Conservation (phyloP, 140 eudicot genomes). For the Senecio squalidus region DNA sequence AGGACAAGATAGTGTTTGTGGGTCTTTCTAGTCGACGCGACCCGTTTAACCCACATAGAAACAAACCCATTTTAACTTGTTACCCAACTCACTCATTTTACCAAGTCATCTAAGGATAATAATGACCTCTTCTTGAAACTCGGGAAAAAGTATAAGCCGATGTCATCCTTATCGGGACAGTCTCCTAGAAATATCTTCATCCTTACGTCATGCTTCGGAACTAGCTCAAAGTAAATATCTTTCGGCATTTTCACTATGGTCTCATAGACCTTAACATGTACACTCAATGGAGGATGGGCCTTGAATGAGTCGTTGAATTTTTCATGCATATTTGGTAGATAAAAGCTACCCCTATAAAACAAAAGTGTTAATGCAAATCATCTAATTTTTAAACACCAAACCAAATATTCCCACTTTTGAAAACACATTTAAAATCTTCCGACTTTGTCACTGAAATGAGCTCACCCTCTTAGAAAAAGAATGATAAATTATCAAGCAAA, state of each 20-base stretch:
- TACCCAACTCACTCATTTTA: background rate
- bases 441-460: background rate
- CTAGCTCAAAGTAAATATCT: constrained; percentile 43
- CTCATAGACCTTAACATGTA: constrained; percentile 40
- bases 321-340: constrained; percentile 15
- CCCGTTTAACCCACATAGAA: too few relatives aligned
- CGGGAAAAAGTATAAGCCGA: constrained; percentile 60
- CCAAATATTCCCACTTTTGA: background rate
- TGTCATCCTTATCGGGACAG: constrained; percentile 46
- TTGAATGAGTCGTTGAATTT: constrained; percentile 23
- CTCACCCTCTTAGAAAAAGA: background rate
- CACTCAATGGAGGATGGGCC: constrained; percentile 53
- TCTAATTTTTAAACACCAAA: background rate
- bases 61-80: background rate
- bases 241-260: constrained; percentile 43
- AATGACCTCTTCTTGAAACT: constrained; percentile 31
- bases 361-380: constrained; percentile 2
- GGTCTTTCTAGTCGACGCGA: too few relatives aligned
- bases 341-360: constrained; percentile 51
- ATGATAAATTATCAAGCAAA: background rate
- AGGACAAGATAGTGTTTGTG: too few relatives aligned
- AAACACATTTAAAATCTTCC: background rate
- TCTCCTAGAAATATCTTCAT: constrained; percentile 32
- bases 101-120: background rate
- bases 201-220: constrained; percentile 26